Evolutionary conservation across 495 filamentous ascomycete species (phyloP), one percentile per base, ranked within the genome.

Genomic region (Xylaria sp.): DNA sequence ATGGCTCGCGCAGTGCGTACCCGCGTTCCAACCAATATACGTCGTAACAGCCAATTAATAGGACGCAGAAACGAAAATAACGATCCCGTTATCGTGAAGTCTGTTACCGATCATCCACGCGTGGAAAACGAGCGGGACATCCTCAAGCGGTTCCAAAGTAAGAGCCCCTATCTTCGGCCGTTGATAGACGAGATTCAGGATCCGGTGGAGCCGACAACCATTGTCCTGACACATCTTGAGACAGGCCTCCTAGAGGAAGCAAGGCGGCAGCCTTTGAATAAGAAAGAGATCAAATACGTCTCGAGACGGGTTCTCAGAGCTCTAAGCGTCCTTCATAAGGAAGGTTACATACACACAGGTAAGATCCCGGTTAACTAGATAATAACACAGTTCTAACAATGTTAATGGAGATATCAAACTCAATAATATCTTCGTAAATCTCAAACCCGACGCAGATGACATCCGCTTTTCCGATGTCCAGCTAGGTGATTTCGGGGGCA

Each of bases 91-190:
- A 55, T 55, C 11, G 52, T 55, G 52, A 55, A 55, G 24, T 11
- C n/a, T 26, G 52, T 55, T 12, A 26, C 11, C 11, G 52, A 26
- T 12, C 52, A 55, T 31, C 52, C 52, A 26, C 52, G 52, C n/a
- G 24, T 55, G 15, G 52, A 55, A 11, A 55, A 59, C 29, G 55
- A 59, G 55, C 55, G 55, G 55, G 29, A 59, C 31, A 31, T 59
- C 55, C 55, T 59, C 1, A 37, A 59, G 31, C 55, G 55, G 12
- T 59, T 59, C 55, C 55, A 59, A 21, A 2, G 7, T 35, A n/a
- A 8, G 41, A 24, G 7, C 3, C 57, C 19, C 53, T 35, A 58
- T 29, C 29, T 33, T 6, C 29, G 53, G 17, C 29, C 15, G 1
- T 31, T 55, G 52, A 24, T 55, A 4, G 52, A 55, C 24, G 24